A percentile compares a stretch with the other conserved stretches of the same genome.
Conservation (phyloP, 305 asterid genomes). For the Fraxinus xanthoxyloides region DNA sequence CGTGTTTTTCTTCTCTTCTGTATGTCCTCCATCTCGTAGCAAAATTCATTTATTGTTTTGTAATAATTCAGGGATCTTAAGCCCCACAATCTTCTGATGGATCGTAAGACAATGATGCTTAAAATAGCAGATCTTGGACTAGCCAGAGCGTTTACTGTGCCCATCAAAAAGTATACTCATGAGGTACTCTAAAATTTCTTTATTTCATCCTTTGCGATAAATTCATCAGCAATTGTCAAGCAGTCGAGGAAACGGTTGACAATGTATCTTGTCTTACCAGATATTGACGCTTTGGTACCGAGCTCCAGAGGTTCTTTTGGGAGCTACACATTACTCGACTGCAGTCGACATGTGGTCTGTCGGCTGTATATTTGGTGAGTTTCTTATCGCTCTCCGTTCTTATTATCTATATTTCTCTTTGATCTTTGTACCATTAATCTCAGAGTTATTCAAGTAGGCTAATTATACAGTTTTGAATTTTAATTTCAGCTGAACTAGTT, state of each 20-base stretch:
- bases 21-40: neutral
- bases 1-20: neutral
- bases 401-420: neutral
- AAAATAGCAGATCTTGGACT: slow-evolving; percentile 96
- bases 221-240: neutral
- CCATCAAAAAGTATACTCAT: slow-evolving; percentile 93
- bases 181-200: slow-evolving; percentile 42
- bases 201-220: neutral
- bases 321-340: slow-evolving; percentile 93
- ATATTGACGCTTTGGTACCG: slow-evolving; percentile 97
- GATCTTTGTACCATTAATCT: neutral
- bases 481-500: slow-evolving; percentile 75
- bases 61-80: slow-evolving; percentile 71
- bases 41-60: neutral
- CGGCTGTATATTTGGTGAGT: slow-evolving; percentile 88
- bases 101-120: slow-evolving; percentile 78
- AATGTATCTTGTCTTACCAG: slow-evolving; percentile 34
- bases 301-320: slow-evolving; percentile 98
- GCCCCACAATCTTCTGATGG: slow-evolving; percentile 97
- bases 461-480: neutral
- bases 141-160: slow-evolving; percentile 86
- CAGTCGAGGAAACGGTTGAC: neutral
- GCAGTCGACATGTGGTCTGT: slow-evolving; percentile 99
- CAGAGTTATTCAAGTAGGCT: neutral
- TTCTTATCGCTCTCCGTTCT: neutral